Evolutionary conservation across 768 basidiomycete species (phyloP), one percentile per base, ranked within the genome.

Genomic region (Chiua virens): DNA sequence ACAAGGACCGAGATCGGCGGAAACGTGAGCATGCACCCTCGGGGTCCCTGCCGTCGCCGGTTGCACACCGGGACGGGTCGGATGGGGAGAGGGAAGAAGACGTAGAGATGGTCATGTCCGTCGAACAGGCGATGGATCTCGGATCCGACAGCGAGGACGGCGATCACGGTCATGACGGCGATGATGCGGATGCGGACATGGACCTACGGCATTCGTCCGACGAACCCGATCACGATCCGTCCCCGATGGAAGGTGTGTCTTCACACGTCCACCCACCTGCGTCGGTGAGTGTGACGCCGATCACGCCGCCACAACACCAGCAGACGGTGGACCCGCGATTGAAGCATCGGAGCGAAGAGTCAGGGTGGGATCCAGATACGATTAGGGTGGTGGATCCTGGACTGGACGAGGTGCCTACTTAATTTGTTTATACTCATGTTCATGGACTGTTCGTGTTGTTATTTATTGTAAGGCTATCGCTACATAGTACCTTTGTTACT

Each of bases 61-160:
- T 54, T 10, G 42, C 30, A 36, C 52, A 52, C 36, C 46, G 49
- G n/a, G 55, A 64, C 15, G 52, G 23, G 2, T 44, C 40, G 21
- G 45, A 47, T 3, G 49, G 34, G 0, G 59, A 57, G 2, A 60
- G 20, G 7, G 63, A 59, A 3, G 71, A 60, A 25, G 71, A 63
- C 14, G 63, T 58, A 3, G 61, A 55, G 39, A 65, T 71, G 67
- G 42, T 65, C 49, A 69, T 76, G 69, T 72, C 74, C 5, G 72
- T 75, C 20, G 75, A 75, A 48, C 73, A 75, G 46, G 71, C 71
- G 3, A 77, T 78, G 73, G 76, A 74, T 51, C 67, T 78, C 49
- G 76, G 67, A 2, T 70, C 71, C 4, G 69, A 66, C 8, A 70
- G 66, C 25, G 73, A 72, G 21, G 67, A 68, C 7, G 57, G 42